Percentiles rank a stretch among this genome's conserved stretches.
Evolutionary conservation across 176 grass and related monocot species (phyloP).

Genomic region (Elaeis guineensis): DNA sequence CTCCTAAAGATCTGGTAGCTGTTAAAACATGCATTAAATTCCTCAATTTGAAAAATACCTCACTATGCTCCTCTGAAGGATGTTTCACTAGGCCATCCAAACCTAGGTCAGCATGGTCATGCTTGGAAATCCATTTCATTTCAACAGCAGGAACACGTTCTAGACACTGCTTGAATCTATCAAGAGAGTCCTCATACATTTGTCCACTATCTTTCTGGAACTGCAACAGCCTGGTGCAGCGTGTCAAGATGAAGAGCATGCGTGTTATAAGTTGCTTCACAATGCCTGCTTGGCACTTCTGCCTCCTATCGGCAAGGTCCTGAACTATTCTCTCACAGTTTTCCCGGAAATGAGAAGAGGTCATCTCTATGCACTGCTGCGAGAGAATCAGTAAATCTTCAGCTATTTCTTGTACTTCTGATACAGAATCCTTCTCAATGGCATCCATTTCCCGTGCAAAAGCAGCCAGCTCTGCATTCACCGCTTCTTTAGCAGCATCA

Average conservation of each 20-base stretch:
- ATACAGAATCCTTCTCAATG: constrained; percentile 15
- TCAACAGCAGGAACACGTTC: constrained; percentile 25
- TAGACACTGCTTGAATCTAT: constrained; percentile 28
- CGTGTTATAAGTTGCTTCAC: constrained; percentile 21
- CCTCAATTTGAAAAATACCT: too few species aligned
- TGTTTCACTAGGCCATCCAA: not conserved
- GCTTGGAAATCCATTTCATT: constrained; percentile 15
- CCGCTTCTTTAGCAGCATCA: constrained; percentile 22
- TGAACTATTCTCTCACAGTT: constrained; percentile 29
- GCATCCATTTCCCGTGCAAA: constrained; percentile 14
- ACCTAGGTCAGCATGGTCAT: constrained; percentile 2
- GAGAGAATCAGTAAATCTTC: constrained; percentile 22
- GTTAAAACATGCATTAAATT: too few species aligned
- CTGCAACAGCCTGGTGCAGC: constrained; percentile 29
- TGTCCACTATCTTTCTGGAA: constrained; percentile 24
- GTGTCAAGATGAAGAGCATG: constrained; percentile 24
- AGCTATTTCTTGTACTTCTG: constrained; percentile 11
- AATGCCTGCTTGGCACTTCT: constrained; percentile 10
- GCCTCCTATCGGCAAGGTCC: constrained; percentile 15
- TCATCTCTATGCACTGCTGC: constrained; percentile 15
- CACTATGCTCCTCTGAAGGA: not conserved
- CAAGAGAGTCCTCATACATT: constrained; percentile 12
- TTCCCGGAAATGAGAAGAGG: constrained; percentile 21
- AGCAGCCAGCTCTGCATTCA: constrained; percentile 25
- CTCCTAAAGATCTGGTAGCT: too few species aligned